These are phyloP conservation scores for Dactylellina parvicollis DNA, from an alignment of 2,329 filamentous ascomycete species.

Conservation along the genomic window DNA sequence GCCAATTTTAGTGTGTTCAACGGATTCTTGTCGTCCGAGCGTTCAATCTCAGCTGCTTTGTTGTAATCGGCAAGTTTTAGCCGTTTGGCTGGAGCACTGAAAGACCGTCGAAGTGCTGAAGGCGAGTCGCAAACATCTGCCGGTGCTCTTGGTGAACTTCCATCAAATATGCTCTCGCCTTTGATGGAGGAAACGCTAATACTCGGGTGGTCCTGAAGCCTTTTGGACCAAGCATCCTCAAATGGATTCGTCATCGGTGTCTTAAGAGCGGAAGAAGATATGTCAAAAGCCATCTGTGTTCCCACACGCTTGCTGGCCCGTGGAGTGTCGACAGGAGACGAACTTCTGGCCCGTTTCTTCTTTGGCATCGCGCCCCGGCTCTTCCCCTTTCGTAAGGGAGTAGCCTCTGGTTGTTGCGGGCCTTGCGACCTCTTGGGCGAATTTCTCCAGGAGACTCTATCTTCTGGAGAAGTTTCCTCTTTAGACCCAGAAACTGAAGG, in stretches of 20 bases:
- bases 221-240: slow-evolving; percentile 77
- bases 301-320: slow-evolving; percentile 64
- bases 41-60: background rate
- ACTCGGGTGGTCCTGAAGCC: slow-evolving; percentile 32
- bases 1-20: slow-evolving; percentile 68
- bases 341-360: slow-evolving; percentile 76
- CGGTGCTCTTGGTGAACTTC: slow-evolving; percentile 34
- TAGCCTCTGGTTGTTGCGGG: slow-evolving; percentile 59
- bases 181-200: slow-evolving; percentile 11
- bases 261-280: slow-evolving; percentile 64
- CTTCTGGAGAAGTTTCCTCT: slow-evolving; percentile 66
- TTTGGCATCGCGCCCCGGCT: slow-evolving; percentile 59
- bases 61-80: slow-evolving; percentile 22
- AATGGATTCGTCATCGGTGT: slow-evolving; percentile 78
- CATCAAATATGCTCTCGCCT: slow-evolving; percentile 44
- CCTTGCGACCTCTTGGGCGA: slow-evolving; percentile 50
- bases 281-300: slow-evolving; percentile 70
- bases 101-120: slow-evolving; percentile 55
- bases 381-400: slow-evolving; percentile 63
- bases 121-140: slow-evolving; percentile 52
- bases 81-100: slow-evolving; percentile 54
- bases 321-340: slow-evolving; percentile 77
- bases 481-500: slow-evolving; percentile 29
- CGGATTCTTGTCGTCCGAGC: slow-evolving; percentile 68
- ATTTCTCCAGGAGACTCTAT: slow-evolving; percentile 70